Evolutionary conservation across 345 rosid species (phyloP).

Genomic region (Eutrema japonicum): DNA sequence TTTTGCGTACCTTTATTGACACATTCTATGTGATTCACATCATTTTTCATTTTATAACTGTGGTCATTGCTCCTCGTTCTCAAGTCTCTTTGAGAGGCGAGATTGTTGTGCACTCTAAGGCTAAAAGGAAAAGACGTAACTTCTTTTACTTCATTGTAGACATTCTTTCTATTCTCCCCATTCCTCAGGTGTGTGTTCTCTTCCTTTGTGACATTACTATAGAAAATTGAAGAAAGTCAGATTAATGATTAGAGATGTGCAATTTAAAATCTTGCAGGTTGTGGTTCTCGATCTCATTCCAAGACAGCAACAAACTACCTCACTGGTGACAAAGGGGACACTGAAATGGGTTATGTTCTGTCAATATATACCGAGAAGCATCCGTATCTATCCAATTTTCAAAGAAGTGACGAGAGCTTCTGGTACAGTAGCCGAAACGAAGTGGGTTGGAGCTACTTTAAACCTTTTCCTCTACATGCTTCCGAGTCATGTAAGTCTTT

Average conservation of each 20-base stretch:
- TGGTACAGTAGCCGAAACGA: conserved; percentile 35
- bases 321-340: conserved; percentile 4
- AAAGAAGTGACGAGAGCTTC: conserved; percentile 24
- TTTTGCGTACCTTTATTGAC: conserved; percentile 40
- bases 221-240: too few species aligned
- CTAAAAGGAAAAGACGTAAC: background rate
- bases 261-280: conserved; percentile 31
- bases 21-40: conserved; percentile 14
- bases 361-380: conserved; percentile 36
- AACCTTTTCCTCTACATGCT: conserved; percentile 38
- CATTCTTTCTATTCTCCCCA: conserved; percentile 33
- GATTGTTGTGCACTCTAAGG: background rate
- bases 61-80: conserved; percentile 26
- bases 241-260: background rate
- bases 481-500: conserved; percentile 33
- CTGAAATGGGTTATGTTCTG: conserved; percentile 21
- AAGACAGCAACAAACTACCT: background rate
- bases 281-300: conserved; percentile 1
- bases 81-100: conserved; percentile 18
- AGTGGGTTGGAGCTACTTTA: conserved; percentile 35
- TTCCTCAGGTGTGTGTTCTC: conserved; percentile 36
- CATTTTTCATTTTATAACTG: conserved; percentile 9
- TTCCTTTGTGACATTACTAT: background rate
- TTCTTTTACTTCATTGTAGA: conserved; percentile 20
- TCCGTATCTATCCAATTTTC: conserved; percentile 32